Percentiles rank a stretch among this genome's conserved stretches.
phyloP scores from a whole-genome alignment of 768 basidiomycete species.

The Mycena vulgaris region DNA sequence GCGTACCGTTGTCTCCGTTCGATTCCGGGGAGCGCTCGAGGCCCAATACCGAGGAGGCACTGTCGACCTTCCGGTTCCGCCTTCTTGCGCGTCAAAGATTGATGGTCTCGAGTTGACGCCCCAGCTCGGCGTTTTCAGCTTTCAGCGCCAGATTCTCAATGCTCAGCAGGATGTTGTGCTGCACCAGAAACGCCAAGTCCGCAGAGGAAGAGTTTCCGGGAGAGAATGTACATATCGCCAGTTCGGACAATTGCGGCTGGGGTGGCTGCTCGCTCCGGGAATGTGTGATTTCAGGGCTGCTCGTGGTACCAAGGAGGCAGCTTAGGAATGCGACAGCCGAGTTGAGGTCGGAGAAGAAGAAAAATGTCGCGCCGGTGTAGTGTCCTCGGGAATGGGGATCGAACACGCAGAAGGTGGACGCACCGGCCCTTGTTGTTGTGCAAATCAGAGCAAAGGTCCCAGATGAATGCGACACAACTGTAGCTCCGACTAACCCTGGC shows the following conservation, averaged over 20 bases:
- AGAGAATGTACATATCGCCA: neutral
- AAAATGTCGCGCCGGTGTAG: conserved; percentile 3
- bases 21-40: neutral
- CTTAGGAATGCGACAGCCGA: neutral
- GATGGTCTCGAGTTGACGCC: neutral
- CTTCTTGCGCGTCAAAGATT: neutral
- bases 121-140: neutral
- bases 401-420: neutral
- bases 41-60: neutral
- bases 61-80: neutral
- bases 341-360: neutral
- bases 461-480: neutral
- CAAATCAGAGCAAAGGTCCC: conserved; percentile 4
- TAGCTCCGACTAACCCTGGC: neutral
- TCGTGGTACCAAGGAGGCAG: neutral
- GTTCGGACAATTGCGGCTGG: neutral
- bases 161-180: neutral
- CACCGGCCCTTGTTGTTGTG: neutral
- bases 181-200: neutral
- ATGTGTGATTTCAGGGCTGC: too few relatives aligned
- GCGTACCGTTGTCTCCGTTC: neutral
- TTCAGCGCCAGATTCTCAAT: neutral
- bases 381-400: neutral
- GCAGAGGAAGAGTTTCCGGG: neutral
- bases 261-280: neutral